Percentiles rank a stretch among this genome's conserved stretches.
These are phyloP conservation scores for Boletus rufocinnamomeus DNA, from an alignment of 768 basidiomycete genomes.

Conservation along the genomic window DNA sequence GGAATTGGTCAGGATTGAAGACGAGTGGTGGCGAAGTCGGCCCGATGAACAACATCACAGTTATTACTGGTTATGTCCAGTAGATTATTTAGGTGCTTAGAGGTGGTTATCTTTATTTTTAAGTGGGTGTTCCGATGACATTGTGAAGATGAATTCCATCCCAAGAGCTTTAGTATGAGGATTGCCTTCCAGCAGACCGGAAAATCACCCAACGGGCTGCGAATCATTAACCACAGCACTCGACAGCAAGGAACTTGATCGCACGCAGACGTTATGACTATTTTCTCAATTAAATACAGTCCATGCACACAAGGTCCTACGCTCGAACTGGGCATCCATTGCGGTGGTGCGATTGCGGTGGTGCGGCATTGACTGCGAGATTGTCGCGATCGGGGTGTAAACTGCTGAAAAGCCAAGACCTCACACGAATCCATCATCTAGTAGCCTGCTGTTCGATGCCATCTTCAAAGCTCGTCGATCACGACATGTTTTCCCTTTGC, in stretches of 20 bases:
- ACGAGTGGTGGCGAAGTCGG: conserved; percentile 47
- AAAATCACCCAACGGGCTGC: too few species aligned
- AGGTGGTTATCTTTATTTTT: background rate
- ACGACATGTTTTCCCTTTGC: background rate
- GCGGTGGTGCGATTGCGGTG: background rate
- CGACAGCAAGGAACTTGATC: background rate
- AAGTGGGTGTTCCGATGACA: background rate
- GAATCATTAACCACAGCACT: background rate
- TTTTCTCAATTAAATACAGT: background rate
- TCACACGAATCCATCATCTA: background rate
- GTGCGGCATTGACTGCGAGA: too few species aligned
- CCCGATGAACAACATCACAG: conserved; percentile 34
- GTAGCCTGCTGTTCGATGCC: background rate
- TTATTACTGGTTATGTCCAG: conserved; percentile 40
- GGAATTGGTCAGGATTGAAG: conserved; percentile 54
- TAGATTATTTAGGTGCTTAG: conserved; percentile 2
- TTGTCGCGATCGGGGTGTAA: background rate
- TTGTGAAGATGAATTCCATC: background rate
- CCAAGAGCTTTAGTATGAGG: background rate
- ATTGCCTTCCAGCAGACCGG: background rate
- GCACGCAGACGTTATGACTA: background rate
- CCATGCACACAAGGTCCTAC: background rate
- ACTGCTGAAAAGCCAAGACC: background rate
- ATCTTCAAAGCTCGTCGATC: conserved; percentile 22
- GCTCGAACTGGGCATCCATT: background rate